Conservation (phyloP, 441 rosid species). For the Bocquillonia castaneifolia region DNA sequence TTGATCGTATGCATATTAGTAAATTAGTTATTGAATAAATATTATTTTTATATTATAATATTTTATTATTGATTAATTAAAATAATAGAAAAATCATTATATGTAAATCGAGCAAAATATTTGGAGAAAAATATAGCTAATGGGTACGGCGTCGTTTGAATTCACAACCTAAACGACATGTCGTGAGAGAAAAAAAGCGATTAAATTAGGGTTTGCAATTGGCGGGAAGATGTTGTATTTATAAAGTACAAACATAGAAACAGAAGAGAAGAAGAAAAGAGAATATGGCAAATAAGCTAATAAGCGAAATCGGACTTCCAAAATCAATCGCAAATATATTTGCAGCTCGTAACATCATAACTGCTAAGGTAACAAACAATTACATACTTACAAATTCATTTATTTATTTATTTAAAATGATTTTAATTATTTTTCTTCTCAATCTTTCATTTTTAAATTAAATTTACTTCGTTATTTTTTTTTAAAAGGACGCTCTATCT, state of each 20-base stretch:
- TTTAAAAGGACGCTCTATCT: slow-evolving; percentile 61
- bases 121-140: no score
- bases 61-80: no score
- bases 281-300: slow-evolving; percentile 59
- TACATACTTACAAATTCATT: neutral
- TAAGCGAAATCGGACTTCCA: slow-evolving; percentile 54
- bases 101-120: no score
- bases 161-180: no score
- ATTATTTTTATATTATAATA: no score
- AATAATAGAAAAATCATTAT: no score
- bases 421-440: neutral
- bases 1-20: no score
- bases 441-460: neutral
- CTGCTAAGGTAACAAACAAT: slow-evolving; percentile 47
- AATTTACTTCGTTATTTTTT: neutral
- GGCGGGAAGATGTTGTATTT: slow-evolving; percentile 32
- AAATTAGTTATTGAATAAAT: no score
- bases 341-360: slow-evolving; percentile 67
- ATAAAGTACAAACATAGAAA: neutral
- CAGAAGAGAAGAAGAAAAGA: slow-evolving; percentile 6
- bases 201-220: slow-evolving; percentile 15
- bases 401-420: neutral
- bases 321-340: slow-evolving; percentile 48
- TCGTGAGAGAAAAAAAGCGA: no score
- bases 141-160: no score